Evolutionary conservation across 129 eudicot genomes (phyloP).

Genomic region (Flaveria sonorensis): DNA sequence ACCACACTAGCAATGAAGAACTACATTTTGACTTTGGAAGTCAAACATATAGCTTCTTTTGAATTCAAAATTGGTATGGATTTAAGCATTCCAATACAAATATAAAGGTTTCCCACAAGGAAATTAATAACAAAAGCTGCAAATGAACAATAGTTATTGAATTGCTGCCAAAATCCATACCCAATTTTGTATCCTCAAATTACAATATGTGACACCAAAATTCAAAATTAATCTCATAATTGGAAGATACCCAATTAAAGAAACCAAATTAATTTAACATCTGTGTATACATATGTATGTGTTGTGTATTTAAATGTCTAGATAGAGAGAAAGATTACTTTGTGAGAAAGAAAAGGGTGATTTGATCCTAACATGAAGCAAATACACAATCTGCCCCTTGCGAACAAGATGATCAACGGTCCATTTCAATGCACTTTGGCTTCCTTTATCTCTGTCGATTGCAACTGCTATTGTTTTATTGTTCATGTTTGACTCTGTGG

Average conservation of each 20-base stretch:
- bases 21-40: background rate
- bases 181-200: background rate
- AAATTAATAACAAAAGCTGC: background rate
- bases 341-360: conserved; percentile 22
- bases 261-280: background rate
- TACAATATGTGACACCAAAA: conserved; percentile 12
- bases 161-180: background rate
- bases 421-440: conserved; percentile 76
- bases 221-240: background rate
- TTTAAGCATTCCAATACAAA: background rate
- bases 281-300: background rate
- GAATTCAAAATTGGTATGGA: conserved; percentile 6
- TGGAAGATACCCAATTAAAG: background rate
- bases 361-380: conserved; percentile 63
- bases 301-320: no score
- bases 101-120: background rate
- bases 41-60: background rate
- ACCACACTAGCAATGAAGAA: no score
- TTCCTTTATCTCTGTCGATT: conserved; percentile 64
- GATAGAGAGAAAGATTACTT: conserved; percentile 41
- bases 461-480: conserved; percentile 65
- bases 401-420: conserved; percentile 57
- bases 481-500: conserved; percentile 21
- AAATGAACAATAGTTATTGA: background rate
- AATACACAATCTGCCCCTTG: conserved; percentile 61